phyloP scores from a whole-genome alignment of 129 eudicot genomes.

The Helichrysum umbraculigerum region DNA sequence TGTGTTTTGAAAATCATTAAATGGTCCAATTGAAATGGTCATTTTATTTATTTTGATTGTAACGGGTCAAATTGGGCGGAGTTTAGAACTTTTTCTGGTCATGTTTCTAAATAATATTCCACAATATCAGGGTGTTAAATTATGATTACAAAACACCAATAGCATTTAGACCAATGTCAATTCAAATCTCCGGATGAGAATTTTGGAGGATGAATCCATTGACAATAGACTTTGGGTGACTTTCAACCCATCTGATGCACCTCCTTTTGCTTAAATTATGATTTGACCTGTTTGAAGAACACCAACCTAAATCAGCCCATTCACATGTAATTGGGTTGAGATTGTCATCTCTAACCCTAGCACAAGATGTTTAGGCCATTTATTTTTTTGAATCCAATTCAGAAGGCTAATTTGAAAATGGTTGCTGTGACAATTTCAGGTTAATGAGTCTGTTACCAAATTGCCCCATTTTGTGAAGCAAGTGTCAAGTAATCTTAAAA shows the following conservation, averaged over 20 bases:
- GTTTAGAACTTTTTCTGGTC: too few species aligned
- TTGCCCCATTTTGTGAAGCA: slow-evolving; percentile 61
- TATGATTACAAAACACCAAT: background rate
- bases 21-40: too few species aligned
- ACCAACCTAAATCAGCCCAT: background rate
- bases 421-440: slow-evolving; percentile 34
- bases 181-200: background rate
- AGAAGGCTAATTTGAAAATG: background rate
- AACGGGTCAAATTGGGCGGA: too few species aligned
- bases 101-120: too few species aligned
- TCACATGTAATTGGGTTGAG: background rate
- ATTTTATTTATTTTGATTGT: too few species aligned
- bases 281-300: background rate
- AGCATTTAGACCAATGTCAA: background rate
- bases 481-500: slow-evolving; percentile 36
- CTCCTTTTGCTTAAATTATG: too few species aligned
- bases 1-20: too few species aligned
- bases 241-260: too few species aligned
- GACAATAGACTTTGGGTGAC: background rate
- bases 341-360: background rate
- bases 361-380: background rate
- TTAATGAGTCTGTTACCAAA: slow-evolving; percentile 58
- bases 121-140: too few species aligned
- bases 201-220: background rate
- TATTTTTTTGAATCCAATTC: background rate